phyloP scores from a whole-genome alignment of 495 filamentous ascomycete species.

The Penicillium fimorum region DNA sequence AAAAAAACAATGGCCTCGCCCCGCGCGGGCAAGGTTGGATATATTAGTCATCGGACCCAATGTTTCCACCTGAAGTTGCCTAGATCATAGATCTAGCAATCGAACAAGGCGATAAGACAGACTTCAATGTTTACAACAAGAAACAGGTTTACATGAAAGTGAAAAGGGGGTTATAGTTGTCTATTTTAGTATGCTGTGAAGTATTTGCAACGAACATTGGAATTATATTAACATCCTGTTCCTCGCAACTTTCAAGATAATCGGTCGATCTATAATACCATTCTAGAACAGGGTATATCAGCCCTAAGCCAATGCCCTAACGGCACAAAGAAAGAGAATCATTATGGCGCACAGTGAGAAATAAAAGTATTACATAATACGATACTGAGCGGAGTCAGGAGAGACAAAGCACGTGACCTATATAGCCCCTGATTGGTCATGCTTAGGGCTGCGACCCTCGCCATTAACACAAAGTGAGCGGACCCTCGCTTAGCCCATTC shows the following conservation, averaged over 20 bases:
- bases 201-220: not conserved
- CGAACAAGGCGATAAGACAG: slow-evolving; percentile 2
- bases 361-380: slow-evolving; percentile 8
- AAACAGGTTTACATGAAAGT: not conserved
- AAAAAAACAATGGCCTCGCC: slow-evolving; percentile 18
- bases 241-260: not conserved
- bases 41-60: slow-evolving; percentile 34
- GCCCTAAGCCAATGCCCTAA: slow-evolving; percentile 30
- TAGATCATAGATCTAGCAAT: slow-evolving; percentile 12
- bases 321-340: slow-evolving; percentile 2
- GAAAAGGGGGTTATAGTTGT: too few species aligned
- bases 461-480: slow-evolving; percentile 35
- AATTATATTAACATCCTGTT: not conserved
- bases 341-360: slow-evolving; percentile 10
- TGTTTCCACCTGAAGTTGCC: slow-evolving; percentile 8
- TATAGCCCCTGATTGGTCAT: slow-evolving; percentile 19
- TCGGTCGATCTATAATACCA: not conserved
- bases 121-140: not conserved
- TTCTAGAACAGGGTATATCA: slow-evolving; percentile 24
- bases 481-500: slow-evolving; percentile 43
- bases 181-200: not conserved
- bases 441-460: slow-evolving; percentile 47
- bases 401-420: slow-evolving; percentile 24
- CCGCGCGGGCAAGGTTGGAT: slow-evolving; percentile 12
- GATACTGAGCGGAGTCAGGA: not conserved